Conservation (phyloP, 2,329 filamentous ascomycete genomes). For the Epichloe sp. region DNA sequence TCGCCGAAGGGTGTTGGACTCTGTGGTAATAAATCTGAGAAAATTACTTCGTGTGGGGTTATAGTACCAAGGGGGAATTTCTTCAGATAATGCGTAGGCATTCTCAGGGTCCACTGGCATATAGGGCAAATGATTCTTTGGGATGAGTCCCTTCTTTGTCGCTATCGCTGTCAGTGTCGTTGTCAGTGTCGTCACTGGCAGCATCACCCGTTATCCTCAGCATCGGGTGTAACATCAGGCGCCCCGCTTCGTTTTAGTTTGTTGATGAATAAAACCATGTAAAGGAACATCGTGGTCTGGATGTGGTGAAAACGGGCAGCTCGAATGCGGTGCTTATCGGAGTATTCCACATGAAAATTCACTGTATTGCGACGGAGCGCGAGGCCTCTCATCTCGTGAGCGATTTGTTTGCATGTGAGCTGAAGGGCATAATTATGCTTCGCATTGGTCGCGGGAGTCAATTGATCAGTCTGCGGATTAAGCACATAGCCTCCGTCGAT, state of each 20-base stretch:
- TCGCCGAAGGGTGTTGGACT: neutral
- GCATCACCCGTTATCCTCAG: neutral
- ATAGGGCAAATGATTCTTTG: neutral
- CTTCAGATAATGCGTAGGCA: neutral
- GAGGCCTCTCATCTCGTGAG: neutral
- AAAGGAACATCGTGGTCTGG: neutral
- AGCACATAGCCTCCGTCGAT: too few species aligned
- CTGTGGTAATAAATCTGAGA: neutral
- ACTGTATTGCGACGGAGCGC: neutral
- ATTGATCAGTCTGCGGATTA: too few species aligned
- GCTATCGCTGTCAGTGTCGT: neutral
- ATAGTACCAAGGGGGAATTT: too few species aligned
- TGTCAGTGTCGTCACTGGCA: neutral
- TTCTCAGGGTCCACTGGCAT: neutral
- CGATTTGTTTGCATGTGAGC: neutral
- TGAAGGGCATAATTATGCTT: neutral
- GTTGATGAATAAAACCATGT: neutral
- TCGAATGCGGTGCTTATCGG: neutral
- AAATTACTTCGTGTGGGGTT: neutral
- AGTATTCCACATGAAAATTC: neutral
- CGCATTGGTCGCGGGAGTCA: too few species aligned
- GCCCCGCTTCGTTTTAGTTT: accelerated
- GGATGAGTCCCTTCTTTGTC: neutral
- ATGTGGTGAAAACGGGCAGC: neutral
- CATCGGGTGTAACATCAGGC: too few species aligned